These are phyloP conservation scores for Glycine soja DNA, from an alignment of 306 rosid species.

Conservation along the genomic window DNA sequence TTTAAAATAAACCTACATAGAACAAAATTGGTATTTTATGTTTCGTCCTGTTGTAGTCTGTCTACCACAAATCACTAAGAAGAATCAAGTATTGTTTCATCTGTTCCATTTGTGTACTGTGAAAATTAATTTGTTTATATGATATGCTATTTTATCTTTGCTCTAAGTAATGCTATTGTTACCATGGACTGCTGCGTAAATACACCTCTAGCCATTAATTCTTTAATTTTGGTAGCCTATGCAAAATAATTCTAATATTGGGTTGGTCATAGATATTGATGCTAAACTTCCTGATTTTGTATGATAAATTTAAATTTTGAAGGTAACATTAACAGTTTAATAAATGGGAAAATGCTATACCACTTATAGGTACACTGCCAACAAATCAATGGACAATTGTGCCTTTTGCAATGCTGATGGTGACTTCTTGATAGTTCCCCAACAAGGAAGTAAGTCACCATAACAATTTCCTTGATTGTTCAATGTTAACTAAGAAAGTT, in stretches of 20 bases:
- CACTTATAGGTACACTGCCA: constrained; percentile 78
- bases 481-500: constrained; percentile 20
- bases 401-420: constrained; percentile 98
- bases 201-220: not conserved
- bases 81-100: not conserved
- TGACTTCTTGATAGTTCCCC: constrained; percentile 91
- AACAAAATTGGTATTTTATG: not conserved
- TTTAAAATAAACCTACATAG: not conserved
- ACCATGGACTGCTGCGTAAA: not conserved
- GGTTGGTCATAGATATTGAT: constrained; percentile 17
- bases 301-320: constrained; percentile 21
- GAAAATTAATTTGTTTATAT: not conserved
- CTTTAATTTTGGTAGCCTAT: not conserved
- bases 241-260: not conserved
- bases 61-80: not conserved
- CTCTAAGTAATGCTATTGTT: not conserved
- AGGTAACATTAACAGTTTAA: constrained; percentile 11
- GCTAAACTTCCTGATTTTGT: constrained; percentile 17
- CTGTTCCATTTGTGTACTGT: not conserved
- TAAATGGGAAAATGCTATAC: constrained; percentile 27
- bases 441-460: constrained; percentile 81
- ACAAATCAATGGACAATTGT: constrained; percentile 84
- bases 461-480: constrained; percentile 43
- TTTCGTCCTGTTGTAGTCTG: not conserved
- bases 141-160: not conserved